Percentiles rank a stretch among this genome's conserved stretches.
Conservation (phyloP, 495 filamentous ascomycete genomes). For the Aspergillus haitiensis region DNA sequence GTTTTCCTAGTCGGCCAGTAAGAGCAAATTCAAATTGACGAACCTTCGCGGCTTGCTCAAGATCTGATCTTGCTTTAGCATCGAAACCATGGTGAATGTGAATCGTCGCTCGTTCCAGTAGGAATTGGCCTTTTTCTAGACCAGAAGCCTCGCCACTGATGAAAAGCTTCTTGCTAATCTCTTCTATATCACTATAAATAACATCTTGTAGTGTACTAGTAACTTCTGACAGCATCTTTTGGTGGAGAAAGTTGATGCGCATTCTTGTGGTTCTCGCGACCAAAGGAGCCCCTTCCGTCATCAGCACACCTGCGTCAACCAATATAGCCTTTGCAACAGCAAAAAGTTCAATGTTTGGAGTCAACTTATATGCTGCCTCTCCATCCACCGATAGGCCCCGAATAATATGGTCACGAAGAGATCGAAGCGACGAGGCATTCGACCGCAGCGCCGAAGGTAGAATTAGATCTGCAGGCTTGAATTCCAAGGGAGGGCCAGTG, state of each 20-base stretch:
- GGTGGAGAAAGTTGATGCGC: conserved; percentile 80
- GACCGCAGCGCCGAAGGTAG: conserved; percentile 48
- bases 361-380: conserved; percentile 79
- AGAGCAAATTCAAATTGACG: conserved; percentile 78
- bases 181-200: conserved; percentile 54
- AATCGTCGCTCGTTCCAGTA: conserved; percentile 79
- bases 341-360: conserved; percentile 79
- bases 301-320: conserved; percentile 45
- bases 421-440: conserved; percentile 28
- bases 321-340: conserved; percentile 71
- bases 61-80: conserved; percentile 66
- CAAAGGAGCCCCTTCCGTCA: conserved; percentile 41
- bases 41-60: conserved; percentile 61
- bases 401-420: conserved; percentile 56
- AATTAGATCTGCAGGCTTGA: conserved; percentile 52
- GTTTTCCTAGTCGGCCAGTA: conserved; percentile 83
- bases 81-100: conserved; percentile 86
- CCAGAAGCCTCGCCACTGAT: conserved; percentile 27
- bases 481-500: conserved; percentile 77
- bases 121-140: conserved; percentile 58
- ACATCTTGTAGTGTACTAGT: conserved; percentile 61
- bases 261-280: conserved; percentile 50
- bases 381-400: conserved; percentile 75
- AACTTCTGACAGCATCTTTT: conserved; percentile 78
- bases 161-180: conserved; percentile 46